A percentile compares a stretch with the other conserved stretches of the same genome.
Conservation (phyloP, 805 yeast genomes). For the Ogataea kodamae region DNA sequence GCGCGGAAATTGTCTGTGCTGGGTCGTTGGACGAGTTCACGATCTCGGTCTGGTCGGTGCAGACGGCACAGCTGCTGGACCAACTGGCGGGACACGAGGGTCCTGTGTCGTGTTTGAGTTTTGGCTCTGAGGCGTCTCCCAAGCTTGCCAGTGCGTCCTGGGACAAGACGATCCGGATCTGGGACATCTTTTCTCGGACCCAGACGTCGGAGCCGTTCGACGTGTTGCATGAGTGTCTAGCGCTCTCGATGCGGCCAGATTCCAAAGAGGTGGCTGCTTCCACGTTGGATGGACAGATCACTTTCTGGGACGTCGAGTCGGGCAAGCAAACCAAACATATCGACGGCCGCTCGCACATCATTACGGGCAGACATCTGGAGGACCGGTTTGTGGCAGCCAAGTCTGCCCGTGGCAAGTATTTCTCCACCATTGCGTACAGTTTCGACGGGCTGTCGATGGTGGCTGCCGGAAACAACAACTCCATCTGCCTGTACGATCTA, state of each 20-base stretch:
- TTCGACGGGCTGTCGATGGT: constrained; percentile 85
- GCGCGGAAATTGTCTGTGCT: constrained; percentile 95
- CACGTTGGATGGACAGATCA: constrained; percentile 82
- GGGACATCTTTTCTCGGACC: constrained; percentile 88
- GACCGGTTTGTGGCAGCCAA: constrained; percentile 81
- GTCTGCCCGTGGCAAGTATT: constrained; percentile 78
- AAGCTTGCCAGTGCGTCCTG: constrained; percentile 88
- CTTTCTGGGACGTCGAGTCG: constrained; percentile 77
- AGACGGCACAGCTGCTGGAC: constrained; percentile 88
- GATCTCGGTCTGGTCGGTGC: constrained; percentile 95
- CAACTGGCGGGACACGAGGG: constrained; percentile 92
- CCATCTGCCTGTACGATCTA: constrained; percentile 87
- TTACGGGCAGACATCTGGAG: constrained; percentile 75
- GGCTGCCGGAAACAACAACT: constrained; percentile 92
- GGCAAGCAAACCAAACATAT: constrained; percentile 79
- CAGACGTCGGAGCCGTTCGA: constrained; percentile 90
- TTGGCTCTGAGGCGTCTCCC: constrained; percentile 68
- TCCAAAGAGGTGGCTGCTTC: constrained; percentile 87
- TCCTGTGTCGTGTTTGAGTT: constrained; percentile 83
- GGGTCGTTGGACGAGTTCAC: constrained; percentile 88
- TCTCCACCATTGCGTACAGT: constrained; percentile 77
- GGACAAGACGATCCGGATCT: constrained; percentile 91
- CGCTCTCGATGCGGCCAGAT: constrained; percentile 85
- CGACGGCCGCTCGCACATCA: constrained; percentile 83
- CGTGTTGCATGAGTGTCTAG: constrained; percentile 76